Evolutionary conservation across 257 asterid species (phyloP).

Genomic region (Petunia axillaris): DNA sequence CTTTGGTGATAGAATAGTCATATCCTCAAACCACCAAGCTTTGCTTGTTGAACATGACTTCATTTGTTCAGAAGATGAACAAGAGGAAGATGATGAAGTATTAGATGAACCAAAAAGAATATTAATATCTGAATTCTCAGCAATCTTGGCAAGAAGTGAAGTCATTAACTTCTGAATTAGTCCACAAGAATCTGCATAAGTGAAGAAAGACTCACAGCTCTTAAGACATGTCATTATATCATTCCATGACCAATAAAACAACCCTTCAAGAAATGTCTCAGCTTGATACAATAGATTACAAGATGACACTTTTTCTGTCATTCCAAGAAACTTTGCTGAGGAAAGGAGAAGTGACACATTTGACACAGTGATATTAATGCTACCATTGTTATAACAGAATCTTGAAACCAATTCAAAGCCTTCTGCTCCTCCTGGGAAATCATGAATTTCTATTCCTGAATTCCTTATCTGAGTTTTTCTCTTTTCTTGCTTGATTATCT

Average conservation of each 20-base stretch:
- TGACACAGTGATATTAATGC: constrained; percentile 40
- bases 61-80: constrained; percentile 52
- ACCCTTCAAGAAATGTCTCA: constrained; percentile 55
- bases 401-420: constrained; percentile 69
- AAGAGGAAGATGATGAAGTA: constrained; percentile 48
- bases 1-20: constrained; percentile 53
- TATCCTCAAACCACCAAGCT: constrained; percentile 81
- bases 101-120: constrained; percentile 40
- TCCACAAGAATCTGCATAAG: constrained; percentile 59
- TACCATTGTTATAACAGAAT: constrained; percentile 75
- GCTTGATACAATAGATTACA: constrained; percentile 61
- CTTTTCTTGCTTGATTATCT: constrained; percentile 58
- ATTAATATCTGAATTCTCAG: constrained; percentile 56
- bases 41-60: constrained; percentile 30
- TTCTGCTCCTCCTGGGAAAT: constrained; percentile 72
- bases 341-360: constrained; percentile 65
- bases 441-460: constrained; percentile 52
- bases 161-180: constrained; percentile 49
- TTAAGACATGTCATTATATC: constrained; percentile 57
- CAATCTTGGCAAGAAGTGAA: constrained; percentile 57
- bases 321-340: constrained; percentile 65
- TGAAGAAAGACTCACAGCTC: constrained; percentile 56
- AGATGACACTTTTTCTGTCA: constrained; percentile 50
- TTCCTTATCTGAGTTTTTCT: constrained; percentile 45
- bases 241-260: constrained; percentile 70